Evolutionary conservation across 768 basidiomycete genomes (phyloP).

Genomic region (Ramaria sp.): DNA sequence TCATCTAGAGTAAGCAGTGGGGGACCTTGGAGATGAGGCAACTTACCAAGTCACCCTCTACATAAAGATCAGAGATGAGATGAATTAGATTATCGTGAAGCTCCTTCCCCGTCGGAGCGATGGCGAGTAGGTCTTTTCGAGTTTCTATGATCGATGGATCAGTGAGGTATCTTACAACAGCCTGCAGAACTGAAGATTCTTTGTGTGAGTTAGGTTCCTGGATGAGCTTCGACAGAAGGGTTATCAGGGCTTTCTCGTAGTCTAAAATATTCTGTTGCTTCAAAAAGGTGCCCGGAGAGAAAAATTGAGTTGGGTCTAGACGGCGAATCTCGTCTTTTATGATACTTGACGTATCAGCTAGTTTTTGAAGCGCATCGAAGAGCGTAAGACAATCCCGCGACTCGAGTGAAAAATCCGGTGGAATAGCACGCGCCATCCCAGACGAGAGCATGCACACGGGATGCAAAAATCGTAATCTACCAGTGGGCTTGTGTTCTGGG

Average conservation of each 20-base stretch:
- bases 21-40: background rate
- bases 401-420: constrained; percentile 55
- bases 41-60: constrained; percentile 42
- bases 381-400: constrained; percentile 43
- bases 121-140: background rate
- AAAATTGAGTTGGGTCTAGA: constrained; percentile 36
- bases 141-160: constrained; percentile 23
- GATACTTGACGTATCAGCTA: background rate
- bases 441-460: constrained; percentile 51
- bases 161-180: constrained; percentile 29
- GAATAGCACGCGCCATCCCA: constrained; percentile 33
- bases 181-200: constrained; percentile 24
- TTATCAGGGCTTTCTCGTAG: constrained; percentile 48
- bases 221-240: constrained; percentile 27
- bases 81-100: constrained; percentile 37
- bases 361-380: constrained; percentile 30
- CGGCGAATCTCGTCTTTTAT: constrained; percentile 18
- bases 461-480: constrained; percentile 44
- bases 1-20: background rate
- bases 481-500: constrained; percentile 24
- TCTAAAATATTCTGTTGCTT: constrained; percentile 48
- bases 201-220: constrained; percentile 23
- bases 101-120: constrained; percentile 18
- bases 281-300: constrained; percentile 29
- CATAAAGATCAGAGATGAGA: constrained; percentile 48